Evolutionary conservation across 1,284 basidiomycete genomes (phyloP), one percentile per base, ranked within the genome.

Genomic region (Cystobasidium sp.): DNA sequence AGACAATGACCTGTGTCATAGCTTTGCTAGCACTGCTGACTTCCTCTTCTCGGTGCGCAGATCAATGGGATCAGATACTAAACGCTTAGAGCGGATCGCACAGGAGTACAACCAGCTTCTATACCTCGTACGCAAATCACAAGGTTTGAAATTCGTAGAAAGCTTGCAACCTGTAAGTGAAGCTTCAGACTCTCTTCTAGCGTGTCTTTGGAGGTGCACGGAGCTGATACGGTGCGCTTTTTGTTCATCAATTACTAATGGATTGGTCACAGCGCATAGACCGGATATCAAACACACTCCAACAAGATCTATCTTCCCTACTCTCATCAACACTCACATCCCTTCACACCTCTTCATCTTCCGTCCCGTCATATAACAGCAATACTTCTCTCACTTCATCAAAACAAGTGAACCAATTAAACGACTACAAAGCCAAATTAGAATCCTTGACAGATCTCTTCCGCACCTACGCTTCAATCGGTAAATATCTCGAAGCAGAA

Each of bases 91-190:
- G 16, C 88, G 94, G 63, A 91, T 94, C 16, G 93, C 94, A 12
- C 86, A 89, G 12, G 95, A 97, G 82, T 97, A 95, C 81, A 92
- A 88, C 2, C 94, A 97, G 81, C 86, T 97, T n/a, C 85, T 93
- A 46, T 98, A 97, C 81, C 91, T 97, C 78, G 87, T 89, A 49
- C 87, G 88, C 18, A 95, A 97, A 81, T 92, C 94, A 18, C 85
- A 88, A 10, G 84, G 84, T 92, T 92, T 80, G 86, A 85, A 9
- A 8, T 93, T 93, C 78, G 88, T 95, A 1, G 87, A 90, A 73
- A 89, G 91, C 76, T 87, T 94, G 16, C 88, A 92, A 85, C 91
- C 90, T 87, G 94, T 95, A 82, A 84, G 91, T 88, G 56, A 16
- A 41, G 37, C 16, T 79, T 80, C 67, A 46, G 43, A 49, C 75